Percentiles rank a stretch among this genome's conserved stretches.
phyloP scores from a whole-genome alignment of 345 rosid species.

The Kernera saxatilis region DNA sequence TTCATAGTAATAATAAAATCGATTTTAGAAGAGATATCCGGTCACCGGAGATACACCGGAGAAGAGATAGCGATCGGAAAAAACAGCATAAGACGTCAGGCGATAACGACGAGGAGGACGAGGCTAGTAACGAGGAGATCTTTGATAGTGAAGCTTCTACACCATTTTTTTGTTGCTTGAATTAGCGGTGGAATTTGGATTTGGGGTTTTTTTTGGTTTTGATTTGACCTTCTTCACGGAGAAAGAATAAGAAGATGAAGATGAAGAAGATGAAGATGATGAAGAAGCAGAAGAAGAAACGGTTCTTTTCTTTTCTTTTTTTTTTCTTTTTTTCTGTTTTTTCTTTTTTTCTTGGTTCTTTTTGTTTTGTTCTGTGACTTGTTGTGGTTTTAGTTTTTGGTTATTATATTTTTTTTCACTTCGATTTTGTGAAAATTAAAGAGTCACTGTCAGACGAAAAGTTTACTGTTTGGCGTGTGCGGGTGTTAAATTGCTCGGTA shows the following conservation, averaged over 20 bases:
- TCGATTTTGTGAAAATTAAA: background rate
- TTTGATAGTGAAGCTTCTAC: conserved; percentile 11
- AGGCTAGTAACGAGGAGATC: background rate
- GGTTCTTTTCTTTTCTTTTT: conserved; percentile 35
- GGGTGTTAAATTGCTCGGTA: background rate
- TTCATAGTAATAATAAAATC: conserved; percentile 51
- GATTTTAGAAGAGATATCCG: conserved; percentile 28
- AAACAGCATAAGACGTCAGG: conserved; percentile 43
- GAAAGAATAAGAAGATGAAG: conserved; percentile 25
- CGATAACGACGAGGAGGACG: background rate
- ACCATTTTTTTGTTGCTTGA: conserved; percentile 4
- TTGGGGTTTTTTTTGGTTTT: background rate
- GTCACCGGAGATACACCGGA: conserved; percentile 57
- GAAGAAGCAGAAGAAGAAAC: conserved; percentile 23
- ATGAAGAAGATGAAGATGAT: conserved; percentile 17
- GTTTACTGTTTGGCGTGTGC: background rate
- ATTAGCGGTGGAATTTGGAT: conserved; percentile 30
- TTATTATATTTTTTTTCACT: background rate
- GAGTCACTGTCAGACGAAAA: background rate
- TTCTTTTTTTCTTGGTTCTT: background rate
- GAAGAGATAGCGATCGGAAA: conserved; percentile 34
- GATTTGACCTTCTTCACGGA: conserved; percentile 34
- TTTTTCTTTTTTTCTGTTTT: background rate
- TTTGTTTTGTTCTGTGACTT: background rate
- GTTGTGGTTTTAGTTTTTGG: background rate